Percentiles rank a stretch among this genome's conserved stretches.
Evolutionary conservation across 2,329 filamentous ascomycete genomes (phyloP).

Genomic region (Colletotrichum shisoi): DNA sequence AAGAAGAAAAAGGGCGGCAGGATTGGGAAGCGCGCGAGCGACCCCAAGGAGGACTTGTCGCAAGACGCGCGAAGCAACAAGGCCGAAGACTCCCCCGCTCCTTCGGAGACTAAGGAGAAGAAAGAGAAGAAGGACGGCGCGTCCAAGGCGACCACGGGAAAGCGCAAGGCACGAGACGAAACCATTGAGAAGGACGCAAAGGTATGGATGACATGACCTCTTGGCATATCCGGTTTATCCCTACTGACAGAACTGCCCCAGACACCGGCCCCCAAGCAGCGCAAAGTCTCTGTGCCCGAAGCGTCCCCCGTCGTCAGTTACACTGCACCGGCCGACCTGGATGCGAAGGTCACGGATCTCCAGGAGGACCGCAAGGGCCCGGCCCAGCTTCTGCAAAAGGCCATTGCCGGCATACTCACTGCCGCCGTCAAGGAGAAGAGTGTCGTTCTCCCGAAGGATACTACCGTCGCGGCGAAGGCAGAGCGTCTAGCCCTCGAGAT

Average conservation of each 20-base stretch:
- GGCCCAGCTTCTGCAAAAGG: conserved; percentile 74
- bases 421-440: conserved; percentile 71
- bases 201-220: conserved; percentile 51
- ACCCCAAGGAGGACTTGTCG: conserved; percentile 59
- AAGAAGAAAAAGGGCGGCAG: conserved; percentile 66
- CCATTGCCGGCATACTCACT: conserved; percentile 72
- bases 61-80: conserved; percentile 42
- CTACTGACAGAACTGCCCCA: conserved; percentile 42
- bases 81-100: conserved; percentile 53
- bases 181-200: conserved; percentile 62
- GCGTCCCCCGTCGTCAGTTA: conserved; percentile 54
- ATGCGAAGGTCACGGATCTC: conserved; percentile 62
- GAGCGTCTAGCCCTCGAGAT: conserved; percentile 79
- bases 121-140: conserved; percentile 59
- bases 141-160: conserved; percentile 55
- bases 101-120: conserved; percentile 51
- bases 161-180: conserved; percentile 67
- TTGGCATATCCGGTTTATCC: no score
- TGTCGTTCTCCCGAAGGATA: conserved; percentile 69
- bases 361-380: conserved; percentile 71
- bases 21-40: conserved; percentile 69
- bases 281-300: conserved; percentile 64
- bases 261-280: conserved; percentile 57
- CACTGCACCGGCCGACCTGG: conserved; percentile 60
- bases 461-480: conserved; percentile 69